Evolutionary conservation across 2,329 filamentous ascomycete species (phyloP).

Genomic region (Cladosporium velox): DNA sequence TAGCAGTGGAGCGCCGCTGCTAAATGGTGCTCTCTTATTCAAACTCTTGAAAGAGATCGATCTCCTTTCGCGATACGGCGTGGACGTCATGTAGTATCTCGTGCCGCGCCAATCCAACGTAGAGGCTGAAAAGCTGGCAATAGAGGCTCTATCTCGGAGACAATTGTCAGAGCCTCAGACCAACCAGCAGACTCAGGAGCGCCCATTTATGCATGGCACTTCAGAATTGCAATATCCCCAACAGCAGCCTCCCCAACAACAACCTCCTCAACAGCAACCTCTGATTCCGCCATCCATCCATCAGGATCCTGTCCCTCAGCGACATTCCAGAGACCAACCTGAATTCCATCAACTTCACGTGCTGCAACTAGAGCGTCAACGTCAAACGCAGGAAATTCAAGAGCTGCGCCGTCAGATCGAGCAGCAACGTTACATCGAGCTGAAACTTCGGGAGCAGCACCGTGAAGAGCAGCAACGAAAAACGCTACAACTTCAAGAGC

Average conservation of each 20-base stretch:
- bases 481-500: neutral
- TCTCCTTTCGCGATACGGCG: neutral
- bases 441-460: neutral
- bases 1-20: neutral
- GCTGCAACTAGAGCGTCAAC: neutral
- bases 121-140: neutral
- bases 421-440: neutral
- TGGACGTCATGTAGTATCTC: neutral
- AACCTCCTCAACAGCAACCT: neutral
- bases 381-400: too few species aligned
- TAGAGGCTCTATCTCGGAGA: neutral
- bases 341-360: neutral
- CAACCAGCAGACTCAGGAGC: neutral
- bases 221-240: too few species aligned
- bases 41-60: neutral
- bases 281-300: neutral
- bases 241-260: too few species aligned
- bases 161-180: neutral
- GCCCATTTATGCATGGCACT: too few species aligned
- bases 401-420: too few species aligned
- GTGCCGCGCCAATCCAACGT: neutral
- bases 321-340: neutral
- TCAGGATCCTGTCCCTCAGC: neutral
- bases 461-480: neutral
- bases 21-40: neutral